These are phyloP conservation scores for Brasenia schreberi DNA, from an alignment of 164 flowering plant species.

Conservation along the genomic window DNA sequence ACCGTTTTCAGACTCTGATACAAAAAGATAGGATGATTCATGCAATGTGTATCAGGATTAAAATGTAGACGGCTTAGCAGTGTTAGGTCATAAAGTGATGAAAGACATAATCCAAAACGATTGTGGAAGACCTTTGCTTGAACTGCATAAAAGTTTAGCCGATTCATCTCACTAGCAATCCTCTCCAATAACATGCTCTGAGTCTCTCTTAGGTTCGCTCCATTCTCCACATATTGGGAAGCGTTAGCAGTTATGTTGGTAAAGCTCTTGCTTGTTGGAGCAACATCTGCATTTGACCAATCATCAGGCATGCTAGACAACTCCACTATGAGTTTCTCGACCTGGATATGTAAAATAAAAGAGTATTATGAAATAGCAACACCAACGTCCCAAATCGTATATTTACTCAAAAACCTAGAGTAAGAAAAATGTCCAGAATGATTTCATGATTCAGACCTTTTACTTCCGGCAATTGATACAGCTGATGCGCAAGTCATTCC, in stretches of 20 bases:
- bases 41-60: too few species aligned
- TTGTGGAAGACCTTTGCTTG: constrained; percentile 63
- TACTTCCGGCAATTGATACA: too few species aligned
- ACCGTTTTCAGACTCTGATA: too few species aligned
- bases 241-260: constrained; percentile 27
- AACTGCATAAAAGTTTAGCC: constrained; percentile 81
- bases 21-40: too few species aligned
- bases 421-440: too few species aligned
- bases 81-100: too few species aligned
- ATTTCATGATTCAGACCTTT: too few species aligned
- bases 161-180: constrained; percentile 97
- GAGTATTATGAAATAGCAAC: neutral
- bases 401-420: too few species aligned
- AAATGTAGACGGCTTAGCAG: too few species aligned
- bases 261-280: constrained; percentile 26
- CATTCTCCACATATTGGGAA: constrained; percentile 51
- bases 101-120: too few species aligned
- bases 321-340: constrained; percentile 31
- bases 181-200: constrained; percentile 97
- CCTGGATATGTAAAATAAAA: constrained; percentile 9
- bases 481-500: too few species aligned
- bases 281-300: constrained; percentile 50
- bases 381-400: neutral
- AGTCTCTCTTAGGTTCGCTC: constrained; percentile 68
- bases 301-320: constrained; percentile 30